A percentile compares a stretch with the other conserved stretches of the same genome.
Evolutionary conservation across 2,329 filamentous ascomycete species (phyloP).

Genomic region (Hypoxylon sp.): DNA sequence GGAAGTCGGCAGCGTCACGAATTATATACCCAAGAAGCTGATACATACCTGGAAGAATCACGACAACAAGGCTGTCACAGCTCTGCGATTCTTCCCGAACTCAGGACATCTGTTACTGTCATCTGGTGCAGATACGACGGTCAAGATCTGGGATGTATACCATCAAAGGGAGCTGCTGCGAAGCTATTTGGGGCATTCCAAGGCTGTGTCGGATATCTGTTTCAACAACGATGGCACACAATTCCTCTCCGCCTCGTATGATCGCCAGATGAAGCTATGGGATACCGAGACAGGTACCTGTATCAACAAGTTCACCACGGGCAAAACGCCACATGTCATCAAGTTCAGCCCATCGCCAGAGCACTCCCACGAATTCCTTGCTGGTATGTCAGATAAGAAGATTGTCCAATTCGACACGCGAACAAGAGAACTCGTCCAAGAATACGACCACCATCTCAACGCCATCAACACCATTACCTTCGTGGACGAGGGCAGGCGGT

Average conservation of each 20-base stretch:
- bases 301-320: slow-evolving; percentile 88
- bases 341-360: slow-evolving; percentile 89
- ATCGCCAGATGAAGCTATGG: slow-evolving; percentile 97
- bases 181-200: slow-evolving; percentile 91
- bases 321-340: slow-evolving; percentile 95
- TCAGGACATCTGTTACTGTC: slow-evolving; percentile 92
- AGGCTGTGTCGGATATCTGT: slow-evolving; percentile 89
- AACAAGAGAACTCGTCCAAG: slow-evolving; percentile 85
- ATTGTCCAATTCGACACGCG: slow-evolving; percentile 97
- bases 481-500: slow-evolving; percentile 92
- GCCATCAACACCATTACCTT: slow-evolving; percentile 98
- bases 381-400: slow-evolving; percentile 98
- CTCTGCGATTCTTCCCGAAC: slow-evolving; percentile 88
- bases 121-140: slow-evolving; percentile 88
- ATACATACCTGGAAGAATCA: slow-evolving; percentile 91
- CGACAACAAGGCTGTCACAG: slow-evolving; percentile 85
- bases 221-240: slow-evolving; percentile 87
- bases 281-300: slow-evolving; percentile 96
- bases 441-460: slow-evolving; percentile 98
- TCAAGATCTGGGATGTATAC: slow-evolving; percentile 96
- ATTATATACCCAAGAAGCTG: slow-evolving; percentile 95
- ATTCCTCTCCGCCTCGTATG: slow-evolving; percentile 93
- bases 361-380: slow-evolving; percentile 89
- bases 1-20: slow-evolving; percentile 83
- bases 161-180: slow-evolving; percentile 90